These are phyloP conservation scores for Vitis hybrid DNA, from an alignment of 177 flowering plant species.

Conservation along the genomic window DNA sequence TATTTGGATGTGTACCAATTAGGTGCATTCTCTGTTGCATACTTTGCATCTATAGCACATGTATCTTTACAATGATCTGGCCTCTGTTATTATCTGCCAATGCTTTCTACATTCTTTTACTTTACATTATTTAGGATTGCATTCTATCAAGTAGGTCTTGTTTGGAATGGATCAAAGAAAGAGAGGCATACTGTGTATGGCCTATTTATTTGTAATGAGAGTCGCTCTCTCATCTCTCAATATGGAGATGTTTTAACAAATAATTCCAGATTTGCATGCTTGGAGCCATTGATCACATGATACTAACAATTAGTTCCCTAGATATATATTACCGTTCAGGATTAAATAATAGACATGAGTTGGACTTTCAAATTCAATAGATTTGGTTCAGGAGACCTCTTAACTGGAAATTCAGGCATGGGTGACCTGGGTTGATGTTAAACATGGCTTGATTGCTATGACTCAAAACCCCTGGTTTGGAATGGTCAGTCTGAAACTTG, in stretches of 20 bases:
- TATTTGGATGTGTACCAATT: neutral
- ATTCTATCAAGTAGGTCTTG: no score
- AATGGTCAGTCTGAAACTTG: no score
- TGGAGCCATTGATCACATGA: neutral
- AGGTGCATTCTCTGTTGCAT: slow-evolving; percentile 1
- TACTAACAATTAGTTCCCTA: no score
- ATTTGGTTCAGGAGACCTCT: neutral
- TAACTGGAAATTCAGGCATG: neutral
- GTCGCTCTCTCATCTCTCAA: neutral
- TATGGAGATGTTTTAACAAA: neutral
- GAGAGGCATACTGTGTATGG: no score
- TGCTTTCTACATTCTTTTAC: no score
- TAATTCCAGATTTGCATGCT: neutral
- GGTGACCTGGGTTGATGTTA: no score
- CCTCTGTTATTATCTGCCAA: neutral
- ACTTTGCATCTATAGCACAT: neutral
- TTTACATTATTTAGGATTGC: no score
- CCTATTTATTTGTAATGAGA: no score
- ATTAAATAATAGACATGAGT: neutral
- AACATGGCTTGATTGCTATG: no score
- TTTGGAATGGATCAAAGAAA: no score
- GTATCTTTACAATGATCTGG: neutral
- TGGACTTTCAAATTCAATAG: neutral
- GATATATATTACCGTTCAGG: neutral
- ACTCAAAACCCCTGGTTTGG: no score